Evolutionary conservation across 768 basidiomycete species (phyloP).

Genomic region (Termitomyces sp.): DNA sequence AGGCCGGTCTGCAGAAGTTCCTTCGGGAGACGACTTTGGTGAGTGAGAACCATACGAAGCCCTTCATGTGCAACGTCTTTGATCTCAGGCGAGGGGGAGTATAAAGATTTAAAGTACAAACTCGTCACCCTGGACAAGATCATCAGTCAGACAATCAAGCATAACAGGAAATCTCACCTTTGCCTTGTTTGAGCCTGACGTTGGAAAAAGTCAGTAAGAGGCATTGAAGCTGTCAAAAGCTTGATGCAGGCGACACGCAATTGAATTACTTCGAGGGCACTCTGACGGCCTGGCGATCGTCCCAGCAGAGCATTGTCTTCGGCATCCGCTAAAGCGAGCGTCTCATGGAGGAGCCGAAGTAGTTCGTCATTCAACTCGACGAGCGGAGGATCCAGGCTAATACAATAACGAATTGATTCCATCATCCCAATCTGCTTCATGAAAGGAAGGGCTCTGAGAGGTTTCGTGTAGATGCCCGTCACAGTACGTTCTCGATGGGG

Average conservation of each 20-base stretch:
- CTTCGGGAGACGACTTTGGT: slow-evolving; percentile 90
- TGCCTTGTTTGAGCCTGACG: slow-evolving; percentile 82
- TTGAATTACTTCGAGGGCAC: slow-evolving; percentile 77
- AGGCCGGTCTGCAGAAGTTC: slow-evolving; percentile 94
- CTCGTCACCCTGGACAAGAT: slow-evolving; percentile 71
- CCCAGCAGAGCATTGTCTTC: slow-evolving; percentile 83
- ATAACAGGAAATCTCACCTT: slow-evolving; percentile 45
- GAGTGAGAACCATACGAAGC: slow-evolving; percentile 80
- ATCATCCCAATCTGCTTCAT: slow-evolving; percentile 97
- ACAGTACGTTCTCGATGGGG: slow-evolving; percentile 88
- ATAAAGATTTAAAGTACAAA: slow-evolving; percentile 98
- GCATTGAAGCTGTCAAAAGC: slow-evolving; percentile 91
- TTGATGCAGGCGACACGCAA: slow-evolving; percentile 93
- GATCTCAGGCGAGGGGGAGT: slow-evolving; percentile 86
- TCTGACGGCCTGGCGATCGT: slow-evolving; percentile 74
- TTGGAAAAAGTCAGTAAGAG: slow-evolving; percentile 88
- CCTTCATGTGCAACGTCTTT: slow-evolving; percentile 96
- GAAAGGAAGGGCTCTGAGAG: slow-evolving; percentile 91
- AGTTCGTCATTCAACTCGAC: slow-evolving; percentile 93
- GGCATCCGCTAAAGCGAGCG: slow-evolving; percentile 92
- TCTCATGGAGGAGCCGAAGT: slow-evolving; percentile 87
- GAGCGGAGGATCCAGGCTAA: slow-evolving; percentile 84
- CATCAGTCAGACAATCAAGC: not conserved
- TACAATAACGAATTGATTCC: slow-evolving; percentile 92
- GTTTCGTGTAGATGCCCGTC: slow-evolving; percentile 91